Base-by-base conservation (phyloP, 192 early-diverging fungal species). In the Podila minutissima region DNA sequence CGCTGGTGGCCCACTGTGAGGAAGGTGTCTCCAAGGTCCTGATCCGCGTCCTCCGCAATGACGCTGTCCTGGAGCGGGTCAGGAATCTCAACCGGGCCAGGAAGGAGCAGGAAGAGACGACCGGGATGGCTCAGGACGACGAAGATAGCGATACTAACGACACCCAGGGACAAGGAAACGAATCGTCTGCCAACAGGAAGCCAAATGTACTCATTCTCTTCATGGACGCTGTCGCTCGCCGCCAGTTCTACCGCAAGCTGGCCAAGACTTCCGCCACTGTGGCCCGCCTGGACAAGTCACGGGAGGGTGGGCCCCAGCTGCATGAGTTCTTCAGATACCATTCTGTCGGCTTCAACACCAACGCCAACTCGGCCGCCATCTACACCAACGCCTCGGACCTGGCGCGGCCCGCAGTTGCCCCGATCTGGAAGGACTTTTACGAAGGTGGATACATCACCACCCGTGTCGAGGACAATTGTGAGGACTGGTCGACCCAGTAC, bases 381-480 rank as follows among this genome's bases (percentile, higher is more conserved):
- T 90, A 84, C 64, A 67, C 79, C 22, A 86, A 87, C 26, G 59
- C 74, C 20, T 31, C 69, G 0, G 41, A 78, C 26, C 4, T 11
- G 0, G 31, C 22, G 9, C 46, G 66, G 13, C 69, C 75, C 19
- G 31, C 75, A 26, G 33, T 24, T 8, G 69, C 84, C 8, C 89
- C 89, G 0, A 83, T 90, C 57, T 90, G 89, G 89, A 88, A 86
- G 29, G 79, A 90, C 53, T 90, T 83, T 59, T 67, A 84, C 28
- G 86, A 90, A 49, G 84, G 78, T 3, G 89, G 89, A 0, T 90
- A 87, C 35, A 83, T 90, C 29, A 87, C 89, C 0, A 82, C 86
- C 9, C 82, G 86, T 0, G 71, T 87, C 9, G 86, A 90, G 61
- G 77, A 85, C 31, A 75, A 83, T 3, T 90, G 89, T 31, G 82